Evolutionary conservation across 306 rosid species (phyloP).

Genomic region (Cyamopsis tetragonoloba): DNA sequence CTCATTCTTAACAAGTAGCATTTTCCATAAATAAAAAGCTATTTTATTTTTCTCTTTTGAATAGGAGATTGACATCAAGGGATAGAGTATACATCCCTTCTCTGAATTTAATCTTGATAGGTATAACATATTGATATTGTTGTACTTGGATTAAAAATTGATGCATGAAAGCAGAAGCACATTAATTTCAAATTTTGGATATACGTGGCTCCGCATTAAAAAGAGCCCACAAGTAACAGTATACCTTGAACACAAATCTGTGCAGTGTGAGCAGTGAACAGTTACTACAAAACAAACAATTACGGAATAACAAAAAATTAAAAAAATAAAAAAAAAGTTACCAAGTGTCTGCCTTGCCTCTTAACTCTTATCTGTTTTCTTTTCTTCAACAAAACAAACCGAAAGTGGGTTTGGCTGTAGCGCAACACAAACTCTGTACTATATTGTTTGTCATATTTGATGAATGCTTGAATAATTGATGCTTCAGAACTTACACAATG

Average conservation of each 20-base stretch:
- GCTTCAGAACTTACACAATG: background rate
- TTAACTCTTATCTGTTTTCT: too few relatives aligned
- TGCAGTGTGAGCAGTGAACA: background rate
- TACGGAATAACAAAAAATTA: background rate
- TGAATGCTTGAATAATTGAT: conserved; percentile 8
- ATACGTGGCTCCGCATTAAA: background rate
- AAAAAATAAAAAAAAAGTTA: too few relatives aligned
- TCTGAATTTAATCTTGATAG: too few relatives aligned
- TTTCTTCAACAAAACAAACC: background rate
- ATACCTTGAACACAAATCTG: background rate
- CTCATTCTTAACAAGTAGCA: too few relatives aligned
- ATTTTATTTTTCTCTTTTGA: too few relatives aligned
- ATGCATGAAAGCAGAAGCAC: background rate
- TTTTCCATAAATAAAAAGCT: too few relatives aligned
- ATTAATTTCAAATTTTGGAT: background rate
- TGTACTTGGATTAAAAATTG: background rate
- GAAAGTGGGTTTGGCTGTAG: background rate
- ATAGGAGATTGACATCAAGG: too few relatives aligned
- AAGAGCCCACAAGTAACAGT: background rate
- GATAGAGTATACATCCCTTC: too few relatives aligned
- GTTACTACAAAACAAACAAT: background rate
- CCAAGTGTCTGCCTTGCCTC: too few relatives aligned
- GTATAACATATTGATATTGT: too few relatives aligned
- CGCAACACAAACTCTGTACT: background rate
- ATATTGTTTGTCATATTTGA: too few relatives aligned